Base-by-base conservation (phyloP, 2,329 filamentous ascomycete genomes). In the Calonectria crousiana region DNA sequence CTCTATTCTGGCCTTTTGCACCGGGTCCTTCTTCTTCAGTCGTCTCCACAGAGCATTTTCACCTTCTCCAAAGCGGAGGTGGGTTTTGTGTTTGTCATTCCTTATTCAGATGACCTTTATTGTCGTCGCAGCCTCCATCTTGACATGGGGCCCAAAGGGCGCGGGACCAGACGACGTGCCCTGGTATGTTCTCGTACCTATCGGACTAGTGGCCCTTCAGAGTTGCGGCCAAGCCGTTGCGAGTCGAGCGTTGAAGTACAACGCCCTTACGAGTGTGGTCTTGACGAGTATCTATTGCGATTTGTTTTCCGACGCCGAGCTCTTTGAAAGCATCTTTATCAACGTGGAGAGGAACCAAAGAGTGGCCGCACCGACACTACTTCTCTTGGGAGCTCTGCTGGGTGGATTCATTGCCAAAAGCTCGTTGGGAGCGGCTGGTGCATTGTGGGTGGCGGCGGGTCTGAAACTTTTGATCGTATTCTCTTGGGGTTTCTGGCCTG, bases 261-360 rank as follows among this genome's bases (percentile, higher is more conserved):
- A 92, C 72, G 91, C 92, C 2, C 85, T 96, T 26, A 95, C 94
- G 0, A 95, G 93, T 75, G 94, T 95, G 20, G 95, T 96, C 4
- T 84, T 97, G 73, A 96, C 95, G 1, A 95, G 93, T 81, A 92
- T 95, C 75, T 96, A 96, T 85, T 95, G 94, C 81, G 95, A 96
- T 82, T 81, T 96, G 26, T 95, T 95, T 78, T 93, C 92, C 1
- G 93, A 95, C 71, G 84, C 85, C 38, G 83, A 87, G 30, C 78
- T 91, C 4, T 88, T 91, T 44, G 82, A 75, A 64, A 73, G 74
- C 41, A 20, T 83, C 1, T 62, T 81, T 11, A 75, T 81, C 51
- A 91, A 91, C 73, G 82, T 82, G 8, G 89, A 90, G 81, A 82
- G 89, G 38, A 90, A 91, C 76, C 85, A 88, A 26, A 83, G 90